Evolutionary conservation across 495 filamentous ascomycete species (phyloP).

Genomic region (Opeltia flavorubescens): DNA sequence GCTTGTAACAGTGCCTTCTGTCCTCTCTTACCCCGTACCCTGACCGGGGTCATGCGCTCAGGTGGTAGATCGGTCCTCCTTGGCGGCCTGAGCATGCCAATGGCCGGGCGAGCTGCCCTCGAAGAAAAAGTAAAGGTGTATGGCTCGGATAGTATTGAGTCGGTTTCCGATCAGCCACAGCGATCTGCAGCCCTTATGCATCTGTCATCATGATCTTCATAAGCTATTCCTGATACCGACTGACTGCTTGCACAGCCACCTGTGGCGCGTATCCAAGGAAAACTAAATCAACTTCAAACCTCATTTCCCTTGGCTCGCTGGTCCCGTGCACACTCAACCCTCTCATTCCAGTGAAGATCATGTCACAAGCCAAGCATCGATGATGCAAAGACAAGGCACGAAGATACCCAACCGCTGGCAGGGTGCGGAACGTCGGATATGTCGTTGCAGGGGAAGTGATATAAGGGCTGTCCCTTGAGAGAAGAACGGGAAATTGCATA

Average conservation of each 20-base stretch:
- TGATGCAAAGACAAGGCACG: neutral
- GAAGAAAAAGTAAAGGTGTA: neutral
- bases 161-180: constrained; percentile 1
- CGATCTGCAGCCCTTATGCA: neutral
- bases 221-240: neutral
- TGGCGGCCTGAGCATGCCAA: neutral
- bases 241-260: neutral
- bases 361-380: neutral
- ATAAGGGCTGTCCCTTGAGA: constrained; percentile 9
- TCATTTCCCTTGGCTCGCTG: neutral
- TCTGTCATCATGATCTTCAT: neutral
- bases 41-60: constrained; percentile 10
- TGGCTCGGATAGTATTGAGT: neutral
- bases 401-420: neutral
- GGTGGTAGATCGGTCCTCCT: neutral
- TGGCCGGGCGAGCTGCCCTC: constrained; percentile 1
- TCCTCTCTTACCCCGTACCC: constrained; percentile 13
- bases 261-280: neutral
- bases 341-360: neutral
- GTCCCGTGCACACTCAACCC: neutral
- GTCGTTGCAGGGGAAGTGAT: neutral
- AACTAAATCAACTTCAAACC: neutral
- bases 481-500: constrained; percentile 11
- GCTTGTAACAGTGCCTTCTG: constrained; percentile 6
- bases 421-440: neutral